These are phyloP conservation scores for Wickerhamomyces bovis DNA, from an alignment of 805 yeast genomes.

Conservation along the genomic window DNA sequence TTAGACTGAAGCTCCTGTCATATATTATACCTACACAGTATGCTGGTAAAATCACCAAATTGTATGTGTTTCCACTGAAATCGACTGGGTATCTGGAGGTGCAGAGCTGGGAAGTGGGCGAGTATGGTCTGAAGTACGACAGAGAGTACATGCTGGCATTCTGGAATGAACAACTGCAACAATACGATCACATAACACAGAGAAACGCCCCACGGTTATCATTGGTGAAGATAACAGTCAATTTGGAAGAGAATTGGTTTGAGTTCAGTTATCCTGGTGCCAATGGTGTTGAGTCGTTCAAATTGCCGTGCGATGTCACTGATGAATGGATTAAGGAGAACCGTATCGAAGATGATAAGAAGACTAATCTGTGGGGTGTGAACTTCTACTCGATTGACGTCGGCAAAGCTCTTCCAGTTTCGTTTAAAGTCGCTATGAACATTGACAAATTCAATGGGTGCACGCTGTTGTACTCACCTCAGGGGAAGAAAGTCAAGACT, in stretches of 20 bases:
- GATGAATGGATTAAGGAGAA: slow-evolving; percentile 13
- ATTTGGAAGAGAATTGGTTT: slow-evolving; percentile 16
- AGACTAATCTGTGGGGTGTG: slow-evolving; percentile 17
- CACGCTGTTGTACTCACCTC: slow-evolving; percentile 14
- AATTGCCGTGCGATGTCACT: slow-evolving; percentile 15
- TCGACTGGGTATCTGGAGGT: slow-evolving; percentile 12
- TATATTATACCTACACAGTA: not conserved
- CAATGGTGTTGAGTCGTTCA: slow-evolving; percentile 6
- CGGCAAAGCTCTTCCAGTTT: slow-evolving; percentile 17
- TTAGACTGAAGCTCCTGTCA: not conserved
- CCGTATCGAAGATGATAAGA: slow-evolving; percentile 1
- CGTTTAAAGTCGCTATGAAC: slow-evolving; percentile 15
- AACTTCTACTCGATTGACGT: slow-evolving; percentile 13
- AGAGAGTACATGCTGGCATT: slow-evolving; percentile 18
- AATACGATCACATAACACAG: slow-evolving; percentile 14
- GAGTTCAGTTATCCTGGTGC: slow-evolving; percentile 16
- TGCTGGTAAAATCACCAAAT: slow-evolving; percentile 8
- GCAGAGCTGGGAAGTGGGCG: slow-evolving; percentile 16
- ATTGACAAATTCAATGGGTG: slow-evolving; percentile 10
- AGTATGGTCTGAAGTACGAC: slow-evolving; percentile 18
- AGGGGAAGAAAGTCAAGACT: slow-evolving; percentile 14
- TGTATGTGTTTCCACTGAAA: slow-evolving; percentile 17
- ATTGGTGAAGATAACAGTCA: slow-evolving; percentile 10
- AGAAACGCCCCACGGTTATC: slow-evolving; percentile 14
- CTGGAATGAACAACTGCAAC: slow-evolving; percentile 10